phyloP scores from a whole-genome alignment of 2,329 filamentous ascomycete genomes.

The Nothophaeocryptopus gaeumannii region DNA sequence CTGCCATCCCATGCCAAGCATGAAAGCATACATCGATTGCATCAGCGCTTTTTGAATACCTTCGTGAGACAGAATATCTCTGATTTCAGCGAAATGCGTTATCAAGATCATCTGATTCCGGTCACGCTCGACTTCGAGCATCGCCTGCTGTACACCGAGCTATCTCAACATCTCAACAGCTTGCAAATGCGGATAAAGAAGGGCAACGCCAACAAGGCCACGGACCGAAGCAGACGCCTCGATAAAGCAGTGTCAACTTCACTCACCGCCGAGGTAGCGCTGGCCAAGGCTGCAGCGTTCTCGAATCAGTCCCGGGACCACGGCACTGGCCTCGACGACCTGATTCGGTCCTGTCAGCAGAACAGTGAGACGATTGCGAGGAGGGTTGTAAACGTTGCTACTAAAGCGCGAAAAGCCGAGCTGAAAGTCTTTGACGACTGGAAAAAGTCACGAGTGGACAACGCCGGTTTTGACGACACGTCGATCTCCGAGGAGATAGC shows the following conservation, averaged over 20 bases:
- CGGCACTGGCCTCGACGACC: slow-evolving; percentile 11
- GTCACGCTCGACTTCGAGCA: slow-evolving; percentile 49
- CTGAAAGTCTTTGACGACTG: slow-evolving; percentile 17
- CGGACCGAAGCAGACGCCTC: slow-evolving; percentile 41
- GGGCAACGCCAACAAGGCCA: slow-evolving; percentile 35
- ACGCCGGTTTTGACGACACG: slow-evolving; percentile 27
- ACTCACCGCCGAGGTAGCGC: slow-evolving; percentile 50
- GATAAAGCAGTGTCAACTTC: slow-evolving; percentile 48
- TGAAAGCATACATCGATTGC: slow-evolving; percentile 48
- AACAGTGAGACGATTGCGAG: slow-evolving; percentile 6
- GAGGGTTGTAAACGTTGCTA: slow-evolving; percentile 2
- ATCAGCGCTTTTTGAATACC: slow-evolving; percentile 54
- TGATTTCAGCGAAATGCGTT: slow-evolving; percentile 43
- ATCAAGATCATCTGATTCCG: slow-evolving; percentile 44
- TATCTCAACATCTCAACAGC: slow-evolving; percentile 53
- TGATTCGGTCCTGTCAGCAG: slow-evolving; percentile 10
- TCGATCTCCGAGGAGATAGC: slow-evolving; percentile 28
- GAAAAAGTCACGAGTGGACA: slow-evolving; percentile 20
- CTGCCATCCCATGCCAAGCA: slow-evolving; percentile 54
- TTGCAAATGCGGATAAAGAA: slow-evolving; percentile 49
- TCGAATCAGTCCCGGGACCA: slow-evolving; percentile 7
- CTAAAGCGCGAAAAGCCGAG: slow-evolving; percentile 10
- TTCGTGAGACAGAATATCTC: slow-evolving; percentile 49
- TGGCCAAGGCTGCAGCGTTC: slow-evolving; percentile 48
- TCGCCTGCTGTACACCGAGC: slow-evolving; percentile 53